Base-by-base conservation (phyloP, 2,329 filamentous ascomycete species). In the Cladosporium sp. region DNA sequence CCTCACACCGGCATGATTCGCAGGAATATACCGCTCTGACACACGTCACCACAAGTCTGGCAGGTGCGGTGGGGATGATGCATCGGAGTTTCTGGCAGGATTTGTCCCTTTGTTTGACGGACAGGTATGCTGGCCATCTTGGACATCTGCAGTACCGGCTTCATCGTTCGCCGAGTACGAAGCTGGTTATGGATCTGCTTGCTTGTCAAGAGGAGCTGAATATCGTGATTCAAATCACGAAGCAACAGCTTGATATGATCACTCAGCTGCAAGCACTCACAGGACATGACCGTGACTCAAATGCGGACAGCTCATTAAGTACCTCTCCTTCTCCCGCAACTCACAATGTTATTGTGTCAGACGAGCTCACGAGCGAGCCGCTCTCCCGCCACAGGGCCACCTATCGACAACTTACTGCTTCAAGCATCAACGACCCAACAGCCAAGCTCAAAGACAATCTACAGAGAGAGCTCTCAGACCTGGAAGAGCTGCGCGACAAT, bases 181-280 rank as follows among this genome's bases (percentile, higher is more conserved):
- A 70, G 43, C 60, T 73, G 2, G 69, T 73, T 7, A 72, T 72
- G 68, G 70, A 73, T 52, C 64, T 73, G 3, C 63, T 73, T 1
- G 68, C 72, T 32, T 69, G 69, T 9, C 70, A 73, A 52, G 70
- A 73, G 58, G 70, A 73, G 50, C 59, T 73, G 2, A 72, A 71
- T 50, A 72, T 73, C 27, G 68, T 73, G 20, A 70, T 72, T n/a
- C 66, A 71, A 12, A 68, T 73, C 34, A 72, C 66, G 53, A 64
- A 72, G 42, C 65, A 72, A 51, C 70, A 73, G 44, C 64, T 71
- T n/a, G 65, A 71, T 9, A 60, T 71, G 6, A 64, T 72, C 24
- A 53, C 54, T 2, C 60, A 60, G 20, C 51, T 73, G 3, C 45
- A 38, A 6, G 15, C 17, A 32, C n/a, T 48, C 15, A 40, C 18